These are phyloP conservation scores for Phytopythium litorale DNA, from an alignment of 352 stramenopile genomes.

Conservation along the genomic window DNA sequence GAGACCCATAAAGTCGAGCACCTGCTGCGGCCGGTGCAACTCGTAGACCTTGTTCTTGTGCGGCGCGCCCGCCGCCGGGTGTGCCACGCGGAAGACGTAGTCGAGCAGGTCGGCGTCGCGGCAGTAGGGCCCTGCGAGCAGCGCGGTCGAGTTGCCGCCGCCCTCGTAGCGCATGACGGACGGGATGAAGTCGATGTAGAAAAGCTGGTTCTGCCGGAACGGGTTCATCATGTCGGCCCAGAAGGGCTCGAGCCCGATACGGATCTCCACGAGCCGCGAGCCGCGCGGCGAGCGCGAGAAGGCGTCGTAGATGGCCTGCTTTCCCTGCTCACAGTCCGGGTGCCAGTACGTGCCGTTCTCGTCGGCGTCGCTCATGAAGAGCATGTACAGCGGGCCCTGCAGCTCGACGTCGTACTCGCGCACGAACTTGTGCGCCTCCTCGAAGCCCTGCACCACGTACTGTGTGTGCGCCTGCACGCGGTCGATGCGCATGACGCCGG, in stretches of 20 bases:
- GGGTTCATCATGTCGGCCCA: constrained; percentile 76
- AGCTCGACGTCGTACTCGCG: constrained; percentile 62
- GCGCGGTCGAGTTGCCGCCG: constrained; percentile 56
- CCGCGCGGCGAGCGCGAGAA: constrained; percentile 58
- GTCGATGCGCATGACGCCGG: constrained; percentile 26
- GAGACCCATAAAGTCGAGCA: constrained; percentile 45
- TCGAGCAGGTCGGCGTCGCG: constrained; percentile 63
- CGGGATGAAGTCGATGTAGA: constrained; percentile 81
- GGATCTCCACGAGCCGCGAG: constrained; percentile 69
- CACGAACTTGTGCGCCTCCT: constrained; percentile 69
- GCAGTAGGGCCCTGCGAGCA: constrained; percentile 71
- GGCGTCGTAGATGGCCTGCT: constrained; percentile 49
- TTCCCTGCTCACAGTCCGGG: constrained; percentile 52
- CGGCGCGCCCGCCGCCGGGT: constrained; percentile 24
- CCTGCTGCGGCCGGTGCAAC: constrained; percentile 25
- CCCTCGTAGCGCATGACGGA: constrained; percentile 78
- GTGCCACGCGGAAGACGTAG: constrained; percentile 56
- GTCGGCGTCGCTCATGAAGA: constrained; percentile 75
- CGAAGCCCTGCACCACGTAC: constrained; percentile 65
- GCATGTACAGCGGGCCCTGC: constrained; percentile 64
- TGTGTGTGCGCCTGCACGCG: constrained; percentile 48
- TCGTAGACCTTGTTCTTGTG: constrained; percentile 56
- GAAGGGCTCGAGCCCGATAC: constrained; percentile 42
- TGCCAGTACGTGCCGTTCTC: constrained; percentile 78
- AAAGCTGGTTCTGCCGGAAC: constrained; percentile 76